A percentile compares a stretch with the other conserved stretches of the same genome.
These are phyloP conservation scores for Intubia oerlemansii DNA, from an alignment of 2,329 filamentous ascomycete genomes.

Conservation along the genomic window DNA sequence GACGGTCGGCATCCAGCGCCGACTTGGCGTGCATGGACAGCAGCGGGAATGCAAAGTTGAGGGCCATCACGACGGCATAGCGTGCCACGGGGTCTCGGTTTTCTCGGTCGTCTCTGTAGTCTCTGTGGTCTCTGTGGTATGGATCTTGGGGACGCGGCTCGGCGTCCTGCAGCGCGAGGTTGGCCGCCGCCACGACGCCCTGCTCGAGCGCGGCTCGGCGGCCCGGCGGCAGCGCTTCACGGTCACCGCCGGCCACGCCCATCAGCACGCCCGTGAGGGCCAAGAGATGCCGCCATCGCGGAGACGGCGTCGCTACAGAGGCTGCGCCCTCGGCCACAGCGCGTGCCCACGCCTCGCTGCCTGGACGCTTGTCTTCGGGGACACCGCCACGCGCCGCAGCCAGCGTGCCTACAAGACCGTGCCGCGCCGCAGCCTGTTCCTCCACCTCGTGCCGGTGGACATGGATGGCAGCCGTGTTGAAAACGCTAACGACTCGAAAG, in stretches of 20 bases:
- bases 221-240: conserved; percentile 38
- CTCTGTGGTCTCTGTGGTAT: no score
- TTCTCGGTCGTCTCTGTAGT: no score
- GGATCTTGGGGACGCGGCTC: conserved; percentile 16
- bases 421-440: conserved; percentile 14
- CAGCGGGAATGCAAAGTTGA: conserved; percentile 58
- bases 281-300: conserved; percentile 67
- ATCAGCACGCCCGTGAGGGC: conserved; percentile 59
- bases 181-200: conserved; percentile 53
- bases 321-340: conserved; percentile 36
- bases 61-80: conserved; percentile 41
- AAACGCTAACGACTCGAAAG: conserved; percentile 47
- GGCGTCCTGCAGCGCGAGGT: conserved; percentile 41
- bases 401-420: conserved; percentile 4
- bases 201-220: conserved; percentile 48
- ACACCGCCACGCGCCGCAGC: conserved; percentile 2
- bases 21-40: conserved; percentile 37
- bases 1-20: conserved; percentile 41
- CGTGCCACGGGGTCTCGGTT: conserved; percentile 20
- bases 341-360: conserved; percentile 31
- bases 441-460: conserved; percentile 27
- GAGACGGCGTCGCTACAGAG: conserved; percentile 32
- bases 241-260: conserved; percentile 46
- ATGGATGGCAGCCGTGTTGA: conserved; percentile 41
- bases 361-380: conserved; percentile 12